These are phyloP conservation scores for Teunomyces tritomae DNA, from an alignment of 805 yeast genomes.

Conservation along the genomic window DNA sequence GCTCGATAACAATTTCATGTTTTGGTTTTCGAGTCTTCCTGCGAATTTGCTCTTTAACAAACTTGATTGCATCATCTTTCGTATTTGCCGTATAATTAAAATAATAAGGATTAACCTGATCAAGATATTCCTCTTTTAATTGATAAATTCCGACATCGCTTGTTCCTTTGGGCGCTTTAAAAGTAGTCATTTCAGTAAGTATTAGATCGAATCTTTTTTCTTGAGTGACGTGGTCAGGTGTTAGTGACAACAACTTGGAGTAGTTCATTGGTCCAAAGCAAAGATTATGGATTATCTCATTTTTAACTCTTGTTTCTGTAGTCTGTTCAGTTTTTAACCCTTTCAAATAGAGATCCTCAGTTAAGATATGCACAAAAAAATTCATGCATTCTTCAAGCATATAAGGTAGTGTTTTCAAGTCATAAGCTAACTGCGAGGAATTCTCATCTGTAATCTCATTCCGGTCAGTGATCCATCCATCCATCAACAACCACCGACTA, in stretches of 20 bases:
- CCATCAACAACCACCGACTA: constrained; percentile 64
- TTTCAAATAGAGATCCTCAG: constrained; percentile 61
- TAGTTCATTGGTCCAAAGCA: constrained; percentile 73
- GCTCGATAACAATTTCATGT: constrained; percentile 56
- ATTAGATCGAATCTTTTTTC: constrained; percentile 69
- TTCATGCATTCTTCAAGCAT: constrained; percentile 80
- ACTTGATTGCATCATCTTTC: constrained; percentile 77
- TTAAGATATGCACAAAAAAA: constrained; percentile 61
- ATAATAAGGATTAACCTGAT: constrained; percentile 61
- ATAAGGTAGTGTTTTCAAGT: constrained; percentile 49
- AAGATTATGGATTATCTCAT: constrained; percentile 80
- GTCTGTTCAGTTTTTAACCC: constrained; percentile 49
- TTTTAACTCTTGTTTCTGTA: constrained; percentile 48
- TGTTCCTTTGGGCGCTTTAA: constrained; percentile 30
- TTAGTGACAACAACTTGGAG: constrained; percentile 61
- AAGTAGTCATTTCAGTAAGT: constrained; percentile 32
- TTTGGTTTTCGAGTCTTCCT: constrained; percentile 33
- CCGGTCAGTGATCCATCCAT: constrained; percentile 38
- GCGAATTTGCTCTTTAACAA: constrained; percentile 52
- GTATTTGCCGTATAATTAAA: constrained; percentile 73
- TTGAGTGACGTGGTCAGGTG: constrained; percentile 73
- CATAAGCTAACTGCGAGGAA: constrained; percentile 28
- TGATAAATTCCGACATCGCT: constrained; percentile 38
- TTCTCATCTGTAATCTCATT: constrained; percentile 15
- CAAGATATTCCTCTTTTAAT: constrained; percentile 34